Evolutionary conservation across 305 asterid species (phyloP), one percentile per base, ranked within the genome.

Genomic region (Rubia tinctorum): DNA sequence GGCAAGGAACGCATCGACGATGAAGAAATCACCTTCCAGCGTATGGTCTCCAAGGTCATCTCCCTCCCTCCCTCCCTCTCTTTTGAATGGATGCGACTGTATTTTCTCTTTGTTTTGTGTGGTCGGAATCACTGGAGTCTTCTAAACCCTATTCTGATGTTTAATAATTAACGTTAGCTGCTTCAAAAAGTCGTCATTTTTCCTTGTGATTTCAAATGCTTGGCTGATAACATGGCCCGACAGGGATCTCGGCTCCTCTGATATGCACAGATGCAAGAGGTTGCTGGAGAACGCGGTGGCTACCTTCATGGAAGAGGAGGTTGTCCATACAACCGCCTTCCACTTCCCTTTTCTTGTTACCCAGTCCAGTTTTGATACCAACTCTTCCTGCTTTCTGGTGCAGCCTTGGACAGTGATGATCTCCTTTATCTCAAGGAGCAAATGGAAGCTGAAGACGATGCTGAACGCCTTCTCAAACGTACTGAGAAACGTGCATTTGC

Each of bases 261-360:
- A 91, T 82, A 61, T 81, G 76, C 74, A 60, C 87, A 94, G 98
- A 94, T 94, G 98, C 99, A 91, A 88, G 99, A 94, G 72, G 95
- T 88, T 85, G 90, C 96, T 64, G 99, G 97, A 76, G 99, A 94
- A 84, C 97, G 99, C 76, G 99, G 99, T 69, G 99, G 99, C 47
- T 94, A 94, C 79, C 99, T 94, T 84, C 99, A 94, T 78, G 99
- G 99, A 66, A 90, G 97, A 75, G 99, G 99, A 84, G 98, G 98
- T 94, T 87, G 67, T 43, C 53, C 39, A 66, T 72, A 81, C 56
- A 5, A 75, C 65, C 34, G 34, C 34, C 42, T 25, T 73, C 61
- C 18, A 47, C 76, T 23, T 9, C 66, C 64, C 62, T 2, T 30
- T 66, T 43, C 74, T 62, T 6, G 70, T 10, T 56, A 74, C 18